phyloP scores from a whole-genome alignment of 2,329 filamentous ascomycete genomes.

The Clarireedia paspali region DNA sequence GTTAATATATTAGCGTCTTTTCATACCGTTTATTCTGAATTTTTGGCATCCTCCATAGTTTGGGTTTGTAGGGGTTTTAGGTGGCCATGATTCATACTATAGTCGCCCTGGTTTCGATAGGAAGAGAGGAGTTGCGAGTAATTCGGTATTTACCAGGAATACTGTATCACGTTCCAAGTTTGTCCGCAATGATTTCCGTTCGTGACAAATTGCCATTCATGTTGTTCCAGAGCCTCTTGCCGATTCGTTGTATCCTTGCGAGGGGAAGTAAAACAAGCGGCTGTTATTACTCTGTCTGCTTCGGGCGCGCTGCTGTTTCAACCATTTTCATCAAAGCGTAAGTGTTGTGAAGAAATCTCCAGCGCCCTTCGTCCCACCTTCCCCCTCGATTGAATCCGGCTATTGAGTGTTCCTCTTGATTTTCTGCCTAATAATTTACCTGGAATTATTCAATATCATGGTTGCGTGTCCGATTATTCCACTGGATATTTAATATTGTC shows the following conservation, averaged over 20 bases:
- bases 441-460: no score
- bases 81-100: conserved; percentile 17
- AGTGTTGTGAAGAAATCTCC: not conserved
- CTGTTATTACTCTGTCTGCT: not conserved
- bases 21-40: conserved; percentile 12
- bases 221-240: not conserved
- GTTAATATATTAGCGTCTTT: conserved; percentile 39
- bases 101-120: conserved; percentile 19
- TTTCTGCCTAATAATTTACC: no score
- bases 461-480: no score
- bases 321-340: not conserved
- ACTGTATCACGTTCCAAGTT: not conserved
- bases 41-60: conserved; percentile 11
- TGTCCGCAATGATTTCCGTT: not conserved
- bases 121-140: conserved; percentile 5
- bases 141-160: not conserved
- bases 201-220: not conserved
- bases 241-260: not conserved
- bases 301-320: not conserved
- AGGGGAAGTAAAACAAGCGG: not conserved
- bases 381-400: no score
- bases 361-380: no score
- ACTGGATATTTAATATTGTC: no score
- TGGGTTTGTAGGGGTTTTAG: conserved; percentile 16
- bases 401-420: no score